These are phyloP conservation scores for Lactuca sativa DNA, from an alignment of 129 eudicot species.

Conservation along the genomic window DNA sequence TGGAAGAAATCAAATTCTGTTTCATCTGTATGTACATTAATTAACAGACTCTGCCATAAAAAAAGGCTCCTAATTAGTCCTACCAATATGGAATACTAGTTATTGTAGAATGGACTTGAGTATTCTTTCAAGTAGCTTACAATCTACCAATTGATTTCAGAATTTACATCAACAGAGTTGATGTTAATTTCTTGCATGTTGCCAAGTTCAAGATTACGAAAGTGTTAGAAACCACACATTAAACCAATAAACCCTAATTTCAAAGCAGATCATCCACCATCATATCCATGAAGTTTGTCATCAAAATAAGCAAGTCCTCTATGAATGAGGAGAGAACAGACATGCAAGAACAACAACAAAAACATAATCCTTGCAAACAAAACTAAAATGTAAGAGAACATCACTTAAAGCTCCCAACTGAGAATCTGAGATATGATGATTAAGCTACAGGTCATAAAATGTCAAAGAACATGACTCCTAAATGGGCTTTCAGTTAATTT, in stretches of 20 bases:
- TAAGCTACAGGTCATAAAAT: slow-evolving; percentile 4
- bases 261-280: slow-evolving; percentile 3
- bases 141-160: slow-evolving; percentile 13
- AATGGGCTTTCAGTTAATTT: slow-evolving; percentile 3
- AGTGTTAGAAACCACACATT: slow-evolving; percentile 5
- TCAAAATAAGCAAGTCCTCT: slow-evolving; percentile 5
- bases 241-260: not conserved
- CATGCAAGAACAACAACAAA: slow-evolving; percentile 17
- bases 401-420: slow-evolving; percentile 4
- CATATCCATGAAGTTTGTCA: slow-evolving; percentile 7
- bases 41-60: too few species aligned
- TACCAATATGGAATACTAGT: too few species aligned
- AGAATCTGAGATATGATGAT: slow-evolving; percentile 16
- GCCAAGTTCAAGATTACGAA: not conserved
- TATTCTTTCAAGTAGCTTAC: slow-evolving; percentile 6
- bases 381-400: slow-evolving; percentile 6
- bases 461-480: not conserved
- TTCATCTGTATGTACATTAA: too few species aligned
- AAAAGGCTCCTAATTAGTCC: too few species aligned
- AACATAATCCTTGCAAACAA: slow-evolving; percentile 9
- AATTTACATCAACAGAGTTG: not conserved
- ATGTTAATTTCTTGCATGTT: not conserved
- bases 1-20: too few species aligned
- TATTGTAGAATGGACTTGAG: too few species aligned
- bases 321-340: not conserved